These are phyloP conservation scores for Coemansia sp. DNA, from an alignment of 192 early-diverging fungal genomes.

Conservation along the genomic window DNA sequence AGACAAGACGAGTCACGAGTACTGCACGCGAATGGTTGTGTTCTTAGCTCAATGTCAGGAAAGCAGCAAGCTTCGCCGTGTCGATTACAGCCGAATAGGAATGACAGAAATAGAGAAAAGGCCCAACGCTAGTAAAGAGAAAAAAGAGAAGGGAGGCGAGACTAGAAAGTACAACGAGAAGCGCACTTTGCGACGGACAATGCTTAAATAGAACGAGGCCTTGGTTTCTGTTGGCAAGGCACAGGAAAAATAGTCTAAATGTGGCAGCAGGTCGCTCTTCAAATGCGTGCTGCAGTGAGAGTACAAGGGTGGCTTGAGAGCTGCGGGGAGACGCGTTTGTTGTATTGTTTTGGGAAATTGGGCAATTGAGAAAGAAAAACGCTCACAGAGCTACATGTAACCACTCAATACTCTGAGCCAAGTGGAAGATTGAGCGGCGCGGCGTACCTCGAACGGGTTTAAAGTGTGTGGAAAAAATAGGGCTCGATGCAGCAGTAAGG, in stretches of 20 bases:
- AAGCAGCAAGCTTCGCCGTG: neutral
- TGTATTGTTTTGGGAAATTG: neutral
- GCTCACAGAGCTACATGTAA: constrained; percentile 4
- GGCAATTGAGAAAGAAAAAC: neutral
- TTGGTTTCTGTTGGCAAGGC: neutral
- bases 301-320: constrained; percentile 3
- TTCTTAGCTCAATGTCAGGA: neutral
- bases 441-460: neutral
- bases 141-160: neutral
- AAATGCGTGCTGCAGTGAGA: neutral
- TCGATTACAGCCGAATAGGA: neutral
- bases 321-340: neutral
- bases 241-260: neutral
- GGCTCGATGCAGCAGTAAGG: neutral
- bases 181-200: neutral
- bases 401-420: neutral
- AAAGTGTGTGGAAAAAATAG: neutral
- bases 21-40: neutral
- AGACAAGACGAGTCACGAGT: neutral
- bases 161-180: neutral
- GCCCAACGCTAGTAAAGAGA: neutral
- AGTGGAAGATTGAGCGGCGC: neutral
- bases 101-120: neutral
- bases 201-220: constrained; percentile 3
- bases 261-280: neutral